Evolutionary conservation across 345 rosid species (phyloP).

Genomic region (Triadica sebifera): DNA sequence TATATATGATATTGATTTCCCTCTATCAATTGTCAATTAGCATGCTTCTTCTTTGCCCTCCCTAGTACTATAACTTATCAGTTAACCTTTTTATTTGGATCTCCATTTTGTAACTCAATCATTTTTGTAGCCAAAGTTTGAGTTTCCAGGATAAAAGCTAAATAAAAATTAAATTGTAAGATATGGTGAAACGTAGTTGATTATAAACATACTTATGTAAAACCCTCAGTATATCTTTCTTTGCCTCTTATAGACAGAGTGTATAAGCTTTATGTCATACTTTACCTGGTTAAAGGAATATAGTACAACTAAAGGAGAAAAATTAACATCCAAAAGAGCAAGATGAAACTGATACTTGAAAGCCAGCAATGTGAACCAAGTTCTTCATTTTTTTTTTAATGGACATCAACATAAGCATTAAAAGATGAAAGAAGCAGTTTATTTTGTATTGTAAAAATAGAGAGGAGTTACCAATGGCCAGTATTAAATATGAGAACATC

Average conservation of each 20-base stretch:
- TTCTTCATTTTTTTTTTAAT: too few relatives aligned
- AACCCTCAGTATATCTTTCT: background rate
- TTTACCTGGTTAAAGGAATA: background rate
- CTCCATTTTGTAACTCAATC: background rate
- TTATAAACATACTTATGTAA: background rate
- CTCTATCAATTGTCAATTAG: background rate
- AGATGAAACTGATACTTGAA: background rate
- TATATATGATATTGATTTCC: background rate
- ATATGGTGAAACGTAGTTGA: background rate
- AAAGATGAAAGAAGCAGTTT: background rate
- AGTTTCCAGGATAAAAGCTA: background rate
- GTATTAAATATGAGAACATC: slow-evolving; percentile 84
- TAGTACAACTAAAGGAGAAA: background rate
- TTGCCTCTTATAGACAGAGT: background rate
- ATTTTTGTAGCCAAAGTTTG: background rate
- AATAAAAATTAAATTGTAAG: too few relatives aligned
- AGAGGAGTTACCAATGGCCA: slow-evolving; percentile 77
- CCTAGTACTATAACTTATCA: background rate
- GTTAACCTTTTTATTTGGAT: background rate
- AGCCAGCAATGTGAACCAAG: background rate
- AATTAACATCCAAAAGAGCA: background rate
- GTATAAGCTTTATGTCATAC: background rate
- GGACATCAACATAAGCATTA: background rate
- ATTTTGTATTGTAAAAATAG: background rate
- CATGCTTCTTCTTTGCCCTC: background rate